Evolutionary conservation across 371 early-diverging fungal genomes (phyloP), one percentile per base, ranked within the genome.

Genomic region (Rhizopus stolonifer): DNA sequence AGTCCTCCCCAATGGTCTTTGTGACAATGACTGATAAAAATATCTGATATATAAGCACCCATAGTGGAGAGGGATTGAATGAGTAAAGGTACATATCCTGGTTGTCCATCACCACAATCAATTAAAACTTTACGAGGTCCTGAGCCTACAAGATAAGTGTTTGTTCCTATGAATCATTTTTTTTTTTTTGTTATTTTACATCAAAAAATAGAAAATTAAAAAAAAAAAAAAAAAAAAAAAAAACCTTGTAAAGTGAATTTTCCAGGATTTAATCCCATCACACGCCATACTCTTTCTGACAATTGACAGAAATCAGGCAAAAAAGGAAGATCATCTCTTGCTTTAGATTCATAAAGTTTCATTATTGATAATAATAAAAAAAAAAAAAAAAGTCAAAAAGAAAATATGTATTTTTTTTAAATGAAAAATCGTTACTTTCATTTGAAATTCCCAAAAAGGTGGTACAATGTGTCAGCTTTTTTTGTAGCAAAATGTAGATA

Each of bases 1-100:
- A 85, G 53, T 0, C 95, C 94, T n/a, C 86, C 88, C 47, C 84
- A 79, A 50, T 94, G 93, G 63, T 94, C 95, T 10, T 52, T 61
- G 56, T 93, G 94, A 65, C 85, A 83, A 66, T 93, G 94, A 4
- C 90, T 87, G 33, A 90, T 69, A n/a, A 92, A 49, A 43, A 93
- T 83, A 44, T 77, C 70, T 45, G 82, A 79, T 8, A 93, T 84
- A 6, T 66, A 65, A 3, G 61, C 52, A 4, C 63, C 64, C 1
- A 64, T 54, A 1, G 26, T 59, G 18, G 60, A 55, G 3, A 92
- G 66, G 11, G 81, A 65, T 0, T 62, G 48, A 19, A 60, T 56
- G 14, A 91, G 67, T 14, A 80, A 62, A 0, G 70, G 61, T 5
- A 76, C 54, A 68, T 87, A 93, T 14, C 67, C 85, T 1, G 85